Conservation (phyloP, 1,284 basidiomycete species). For the Blastosporella zonata region DNA sequence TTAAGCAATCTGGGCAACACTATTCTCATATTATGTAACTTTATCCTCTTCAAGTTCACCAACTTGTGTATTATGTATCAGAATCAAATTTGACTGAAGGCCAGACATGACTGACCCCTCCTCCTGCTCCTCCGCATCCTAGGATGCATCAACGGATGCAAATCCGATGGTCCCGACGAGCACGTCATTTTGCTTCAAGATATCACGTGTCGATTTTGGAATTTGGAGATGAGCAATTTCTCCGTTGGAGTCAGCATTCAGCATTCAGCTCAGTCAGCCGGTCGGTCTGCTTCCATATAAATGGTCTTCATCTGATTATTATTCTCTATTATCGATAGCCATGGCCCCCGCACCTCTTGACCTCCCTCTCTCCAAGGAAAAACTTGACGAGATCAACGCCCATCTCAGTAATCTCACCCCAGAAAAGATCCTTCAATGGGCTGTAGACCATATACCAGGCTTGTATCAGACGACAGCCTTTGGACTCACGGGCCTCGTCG, state of each 20-base stretch:
- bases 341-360: conserved; percentile 42
- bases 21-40: too few relatives aligned
- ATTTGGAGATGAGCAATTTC: conserved; percentile 2
- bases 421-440: conserved; percentile 84
- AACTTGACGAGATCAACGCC: conserved; percentile 70
- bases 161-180: neutral
- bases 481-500: conserved; percentile 88
- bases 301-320: conserved; percentile 4
- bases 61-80: too few relatives aligned
- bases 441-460: conserved; percentile 70
- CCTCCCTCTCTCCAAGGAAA: conserved; percentile 62
- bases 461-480: conserved; percentile 93
- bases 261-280: conserved; percentile 7
- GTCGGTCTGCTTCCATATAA: conserved; percentile 12
- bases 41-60: too few relatives aligned
- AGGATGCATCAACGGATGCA: too few relatives aligned
- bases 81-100: too few relatives aligned
- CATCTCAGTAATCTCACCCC: conserved; percentile 71
- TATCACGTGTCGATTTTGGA: conserved; percentile 7
- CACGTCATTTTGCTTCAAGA: neutral
- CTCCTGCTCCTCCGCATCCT: too few relatives aligned
- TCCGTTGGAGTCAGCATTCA: neutral
- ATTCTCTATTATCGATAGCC: conserved; percentile 5
- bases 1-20: too few relatives aligned
- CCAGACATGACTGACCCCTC: too few relatives aligned